Evolutionary conservation across 169 alveolate genomes (phyloP).

Genomic region (Cryptosporidium parvum): DNA sequence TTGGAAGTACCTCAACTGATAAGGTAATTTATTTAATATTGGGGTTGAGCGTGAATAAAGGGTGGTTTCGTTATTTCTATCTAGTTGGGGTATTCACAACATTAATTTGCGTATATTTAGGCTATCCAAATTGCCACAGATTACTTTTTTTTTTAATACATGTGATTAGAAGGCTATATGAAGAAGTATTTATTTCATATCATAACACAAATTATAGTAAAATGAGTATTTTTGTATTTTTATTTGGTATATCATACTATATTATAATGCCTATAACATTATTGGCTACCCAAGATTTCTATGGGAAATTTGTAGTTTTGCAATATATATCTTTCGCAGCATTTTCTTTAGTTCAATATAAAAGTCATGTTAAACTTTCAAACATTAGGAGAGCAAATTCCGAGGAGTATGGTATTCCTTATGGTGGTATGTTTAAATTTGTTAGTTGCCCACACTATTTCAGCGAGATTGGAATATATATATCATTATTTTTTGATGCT

Average conservation of each 20-base stretch:
- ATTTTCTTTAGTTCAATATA: slow-evolving; percentile 29
- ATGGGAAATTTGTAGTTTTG: neutral
- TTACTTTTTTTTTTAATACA: slow-evolving; percentile 23
- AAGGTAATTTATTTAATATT: neutral
- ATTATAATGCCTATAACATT: slow-evolving; percentile 38
- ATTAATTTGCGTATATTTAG: neutral
- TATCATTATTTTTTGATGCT: slow-evolving; percentile 27
- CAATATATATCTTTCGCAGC: slow-evolving; percentile 15
- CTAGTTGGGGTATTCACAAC: slow-evolving; percentile 28
- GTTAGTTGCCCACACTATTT: slow-evolving; percentile 65
- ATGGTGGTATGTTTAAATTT: slow-evolving; percentile 31
- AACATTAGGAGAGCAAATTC: slow-evolving; percentile 10
- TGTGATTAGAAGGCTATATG: slow-evolving; percentile 35
- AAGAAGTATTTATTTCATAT: slow-evolving; percentile 7
- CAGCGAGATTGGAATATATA: slow-evolving; percentile 56
- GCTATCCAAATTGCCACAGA: slow-evolving; percentile 7
- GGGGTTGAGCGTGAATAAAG: neutral
- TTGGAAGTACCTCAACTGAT: neutral
- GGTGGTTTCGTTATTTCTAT: slow-evolving; percentile 43
- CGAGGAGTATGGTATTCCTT: slow-evolving; percentile 44
- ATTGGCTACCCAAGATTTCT: neutral
- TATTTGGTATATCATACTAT: slow-evolving; percentile 61
- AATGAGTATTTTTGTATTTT: slow-evolving; percentile 35
- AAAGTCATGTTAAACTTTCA: slow-evolving; percentile 28
- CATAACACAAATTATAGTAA: slow-evolving; percentile 52